Conservation (phyloP, 1,139 yeast species). For the Debaryomycetaceae sp. region DNA sequence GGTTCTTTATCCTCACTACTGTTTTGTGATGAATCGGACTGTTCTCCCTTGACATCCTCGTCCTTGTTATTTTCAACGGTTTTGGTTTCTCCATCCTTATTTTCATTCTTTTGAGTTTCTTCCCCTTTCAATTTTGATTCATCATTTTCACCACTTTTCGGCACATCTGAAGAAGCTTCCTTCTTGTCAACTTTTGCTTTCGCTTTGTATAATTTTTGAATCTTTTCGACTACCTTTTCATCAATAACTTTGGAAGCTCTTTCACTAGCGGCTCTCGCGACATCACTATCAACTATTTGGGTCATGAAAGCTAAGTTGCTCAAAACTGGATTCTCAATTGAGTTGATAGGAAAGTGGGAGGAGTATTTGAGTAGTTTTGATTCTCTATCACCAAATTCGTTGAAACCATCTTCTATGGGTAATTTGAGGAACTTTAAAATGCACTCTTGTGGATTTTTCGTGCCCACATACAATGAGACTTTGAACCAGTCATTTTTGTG, state of each 20-base stretch:
- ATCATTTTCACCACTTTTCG: background rate
- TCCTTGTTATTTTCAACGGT: background rate
- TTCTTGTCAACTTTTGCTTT: conserved; percentile 6
- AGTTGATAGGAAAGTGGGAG: conserved; percentile 77
- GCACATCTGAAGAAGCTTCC: background rate
- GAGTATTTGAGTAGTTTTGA: conserved; percentile 70
- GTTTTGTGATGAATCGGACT: background rate
- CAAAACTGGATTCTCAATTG: conserved; percentile 88
- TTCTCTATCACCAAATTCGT: conserved; percentile 42
- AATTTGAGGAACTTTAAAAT: conserved; percentile 73
- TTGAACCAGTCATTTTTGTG: conserved; percentile 71
- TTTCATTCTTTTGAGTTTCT: conserved; percentile 1
- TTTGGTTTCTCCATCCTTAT: conserved; percentile 4
- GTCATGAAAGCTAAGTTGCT: conserved; percentile 86
- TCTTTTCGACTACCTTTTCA: conserved; percentile 39
- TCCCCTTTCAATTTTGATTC: conserved; percentile 9
- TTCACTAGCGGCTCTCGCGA: conserved; percentile 77
- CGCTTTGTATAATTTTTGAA: conserved; percentile 21
- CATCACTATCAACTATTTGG: conserved; percentile 80
- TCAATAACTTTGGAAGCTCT: conserved; percentile 61
- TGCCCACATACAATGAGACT: conserved; percentile 60
- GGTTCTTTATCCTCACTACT: background rate
- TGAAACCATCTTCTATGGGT: conserved; percentile 76
- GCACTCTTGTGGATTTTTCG: conserved; percentile 77
- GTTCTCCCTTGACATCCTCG: background rate